Evolutionary conservation across 495 filamentous ascomycete species (phyloP), one percentile per base, ranked within the genome.

Genomic region (Penicillium coffeae): DNA sequence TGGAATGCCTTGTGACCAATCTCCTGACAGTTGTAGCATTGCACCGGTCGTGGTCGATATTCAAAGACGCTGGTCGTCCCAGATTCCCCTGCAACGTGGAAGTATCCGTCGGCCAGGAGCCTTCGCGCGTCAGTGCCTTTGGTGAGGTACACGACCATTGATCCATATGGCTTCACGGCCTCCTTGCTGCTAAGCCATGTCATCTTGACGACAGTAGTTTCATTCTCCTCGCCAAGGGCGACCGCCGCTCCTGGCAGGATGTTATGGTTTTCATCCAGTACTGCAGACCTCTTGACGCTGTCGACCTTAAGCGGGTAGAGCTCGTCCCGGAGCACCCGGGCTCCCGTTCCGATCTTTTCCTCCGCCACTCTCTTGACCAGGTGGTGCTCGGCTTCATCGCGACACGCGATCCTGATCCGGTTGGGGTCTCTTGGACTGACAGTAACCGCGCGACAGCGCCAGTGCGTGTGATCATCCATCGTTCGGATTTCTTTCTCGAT

Each of bases 121-220:
- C 58, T 58, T 51, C 38, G 52, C 19, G 55, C 62, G 18, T 66
- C 51, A 45, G 20, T 51, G 0, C 47, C 49, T 54, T 59, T 69
- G 7, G 63, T 69, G 0, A 66, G 47, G 41, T 69, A 69, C 0
- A 66, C 54, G 13, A 65, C 63, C 54, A 66, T 66, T 7, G 57
- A 69, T 16, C 63, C 51, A 59, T 67, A 64, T 2, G 64, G 40
- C 37, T 67, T 69, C 5, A 38, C 50, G 5, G 0, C 33, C 3
- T 68, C 55, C 51, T 62, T 66, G 1, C 37, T 64, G 46, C 60
- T 68, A n/a, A 69, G 66, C 66, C 58, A 68, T 18, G 49, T 19
- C 12, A 64, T 59, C 34, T 57, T 64, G 1, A 58, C 58, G 10
- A 64, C 48, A 2, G 48, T 56, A 12, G 34, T 10, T 37, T 59